These are phyloP conservation scores for Fusarium buxicola DNA, from an alignment of 2,329 filamentous ascomycete genomes.

Conservation along the genomic window DNA sequence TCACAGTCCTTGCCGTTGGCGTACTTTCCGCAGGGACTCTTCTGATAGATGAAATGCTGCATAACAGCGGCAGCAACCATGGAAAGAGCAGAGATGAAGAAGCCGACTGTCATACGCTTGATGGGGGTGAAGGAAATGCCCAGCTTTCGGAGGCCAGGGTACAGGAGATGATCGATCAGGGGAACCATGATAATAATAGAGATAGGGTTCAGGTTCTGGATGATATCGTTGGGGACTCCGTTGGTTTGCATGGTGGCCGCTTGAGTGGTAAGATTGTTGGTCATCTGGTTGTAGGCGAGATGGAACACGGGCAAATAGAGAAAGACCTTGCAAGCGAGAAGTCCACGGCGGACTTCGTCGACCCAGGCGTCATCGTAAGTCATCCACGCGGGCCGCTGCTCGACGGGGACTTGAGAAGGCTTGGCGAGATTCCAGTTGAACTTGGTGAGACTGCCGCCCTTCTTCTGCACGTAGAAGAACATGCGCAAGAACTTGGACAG, in stretches of 20 bases:
- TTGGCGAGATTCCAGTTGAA: slow-evolving; percentile 76
- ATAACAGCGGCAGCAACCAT: slow-evolving; percentile 69
- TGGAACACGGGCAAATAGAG: slow-evolving; percentile 75
- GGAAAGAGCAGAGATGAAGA: slow-evolving; percentile 71
- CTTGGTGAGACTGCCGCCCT: slow-evolving; percentile 71
- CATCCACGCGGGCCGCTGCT: slow-evolving; percentile 76
- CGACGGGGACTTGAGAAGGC: slow-evolving; percentile 69
- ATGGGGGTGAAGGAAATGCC: slow-evolving; percentile 78
- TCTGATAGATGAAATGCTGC: slow-evolving; percentile 73
- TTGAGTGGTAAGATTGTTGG: slow-evolving; percentile 71
- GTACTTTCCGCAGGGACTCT: slow-evolving; percentile 68
- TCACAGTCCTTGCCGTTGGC: slow-evolving; percentile 61
- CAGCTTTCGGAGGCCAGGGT: slow-evolving; percentile 72
- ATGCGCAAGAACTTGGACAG: slow-evolving; percentile 74
- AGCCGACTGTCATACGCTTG: slow-evolving; percentile 79
- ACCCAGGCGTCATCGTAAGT: slow-evolving; percentile 87
- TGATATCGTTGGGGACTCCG: slow-evolving; percentile 81
- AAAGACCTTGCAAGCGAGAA: slow-evolving; percentile 78
- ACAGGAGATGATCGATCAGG: slow-evolving; percentile 75
- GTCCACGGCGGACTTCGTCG: slow-evolving; percentile 78
- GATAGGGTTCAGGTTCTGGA: slow-evolving; percentile 81
- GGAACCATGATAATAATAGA: slow-evolving; percentile 81
- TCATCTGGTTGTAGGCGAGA: slow-evolving; percentile 70
- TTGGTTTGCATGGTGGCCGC: slow-evolving; percentile 74
- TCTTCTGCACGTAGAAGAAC: slow-evolving; percentile 70